Conservation (phyloP, 768 basidiomycete species). For the Phlebiopsis flavidoalba region DNA sequence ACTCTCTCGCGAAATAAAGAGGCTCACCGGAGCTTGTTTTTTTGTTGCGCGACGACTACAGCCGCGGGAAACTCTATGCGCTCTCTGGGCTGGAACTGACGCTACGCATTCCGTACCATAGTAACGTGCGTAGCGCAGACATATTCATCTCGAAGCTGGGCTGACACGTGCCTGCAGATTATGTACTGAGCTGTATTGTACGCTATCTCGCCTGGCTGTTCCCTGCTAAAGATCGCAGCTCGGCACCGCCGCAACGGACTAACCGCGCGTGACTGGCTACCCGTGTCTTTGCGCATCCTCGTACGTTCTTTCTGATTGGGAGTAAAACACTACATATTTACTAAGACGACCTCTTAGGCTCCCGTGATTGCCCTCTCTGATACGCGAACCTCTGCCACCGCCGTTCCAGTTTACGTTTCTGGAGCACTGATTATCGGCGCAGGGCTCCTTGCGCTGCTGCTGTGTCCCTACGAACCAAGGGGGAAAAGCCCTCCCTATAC, state of each 20-base stretch:
- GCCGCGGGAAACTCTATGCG: conserved; percentile 58
- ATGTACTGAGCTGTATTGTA: conserved; percentile 77
- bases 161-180: conserved; percentile 32
- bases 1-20: conserved; percentile 44
- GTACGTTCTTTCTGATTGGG: conserved; percentile 32
- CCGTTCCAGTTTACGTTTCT: conserved; percentile 69
- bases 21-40: conserved; percentile 70
- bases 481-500: conserved; percentile 71
- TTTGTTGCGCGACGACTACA: conserved; percentile 74
- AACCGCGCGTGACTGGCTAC: conserved; percentile 51
- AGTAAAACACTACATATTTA: background rate
- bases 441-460: conserved; percentile 51
- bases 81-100: conserved; percentile 81
- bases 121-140: conserved; percentile 18
- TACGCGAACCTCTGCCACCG: conserved; percentile 42
- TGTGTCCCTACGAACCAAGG: conserved; percentile 70
- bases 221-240: conserved; percentile 67
- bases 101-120: conserved; percentile 24
- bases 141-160: background rate
- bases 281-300: conserved; percentile 64
- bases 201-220: conserved; percentile 63
- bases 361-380: conserved; percentile 70
- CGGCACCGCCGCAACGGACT: conserved; percentile 70
- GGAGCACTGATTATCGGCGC: conserved; percentile 59
- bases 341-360: conserved; percentile 36